Base-by-base conservation (phyloP, 1,284 basidiomycete genomes). In the Cystobasidiaceae sp. region DNA sequence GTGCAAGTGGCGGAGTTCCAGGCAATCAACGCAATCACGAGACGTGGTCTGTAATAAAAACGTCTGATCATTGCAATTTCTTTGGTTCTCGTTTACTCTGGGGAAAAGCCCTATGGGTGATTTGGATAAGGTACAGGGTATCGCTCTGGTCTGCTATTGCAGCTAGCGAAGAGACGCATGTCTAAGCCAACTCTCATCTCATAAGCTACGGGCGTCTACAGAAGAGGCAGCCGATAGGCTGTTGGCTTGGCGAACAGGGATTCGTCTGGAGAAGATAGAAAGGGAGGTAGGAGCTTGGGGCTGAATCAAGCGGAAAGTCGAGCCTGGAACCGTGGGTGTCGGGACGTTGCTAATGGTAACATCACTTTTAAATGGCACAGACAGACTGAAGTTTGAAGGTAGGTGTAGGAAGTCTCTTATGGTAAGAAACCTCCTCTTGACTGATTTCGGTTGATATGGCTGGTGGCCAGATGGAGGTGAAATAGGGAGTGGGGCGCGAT, bases 81-180 rank as follows among this genome's bases (percentile, higher is more conserved):
- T 56, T 56, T 44, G 54, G 54, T 56, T 56, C 54, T 56, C 54
- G 54, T 56, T 56, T 56, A 56, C 54, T 56, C 41, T 56, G 54
- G 25, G 41, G n/a, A 30, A 56, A 37, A 56, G 30, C 27, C 39
- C 33, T 44, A 44, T 37, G 21, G 32, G 27, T 39, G 49, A 21
- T 51, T 13, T n/a, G 43, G 43, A 23, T 23, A 45, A 45, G n/a
- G 43, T 23, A 45, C 25, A 30, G 27, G 17, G 25, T 13, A 25
- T 50, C 15, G 21, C 21, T 21, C 21, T 8, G 21, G 9, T 9
- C 11, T 46, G 44, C 25, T 19, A 50, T 25, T 23, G 43, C 25
- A 45, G 43, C 43, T 23, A 19, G 25, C 43, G 43, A 45, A 45
- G 25, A 17, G 37, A 39, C n/a, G 43, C 43, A 19, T 19, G 43